A percentile compares a stretch with the other conserved stretches of the same genome.
Evolutionary conservation across 805 yeast species (phyloP).

Genomic region (Priceomyces medius): DNA sequence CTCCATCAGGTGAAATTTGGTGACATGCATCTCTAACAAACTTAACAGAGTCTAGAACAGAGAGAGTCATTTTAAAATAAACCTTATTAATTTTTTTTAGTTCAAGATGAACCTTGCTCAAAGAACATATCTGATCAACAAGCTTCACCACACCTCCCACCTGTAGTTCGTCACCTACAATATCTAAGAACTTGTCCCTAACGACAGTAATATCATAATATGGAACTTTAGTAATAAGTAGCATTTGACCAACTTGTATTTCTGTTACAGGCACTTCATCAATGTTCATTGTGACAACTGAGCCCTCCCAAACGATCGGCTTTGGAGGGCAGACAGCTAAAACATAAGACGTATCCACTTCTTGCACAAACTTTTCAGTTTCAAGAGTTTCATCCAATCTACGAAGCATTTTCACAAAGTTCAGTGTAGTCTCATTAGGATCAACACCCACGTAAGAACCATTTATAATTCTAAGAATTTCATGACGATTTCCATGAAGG

Average conservation of each 20-base stretch:
- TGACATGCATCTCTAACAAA: conserved; percentile 54
- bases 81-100: conserved; percentile 62
- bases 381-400: conserved; percentile 18
- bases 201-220: conserved; percentile 52
- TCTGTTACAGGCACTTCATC: conserved; percentile 50
- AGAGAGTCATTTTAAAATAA: conserved; percentile 64
- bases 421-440: conserved; percentile 22
- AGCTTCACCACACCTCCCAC: conserved; percentile 37
- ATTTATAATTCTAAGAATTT: conserved; percentile 36
- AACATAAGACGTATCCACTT: conserved; percentile 51
- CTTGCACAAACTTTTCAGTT: neutral
- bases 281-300: conserved; percentile 55
- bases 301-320: conserved; percentile 91
- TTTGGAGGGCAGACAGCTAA: conserved; percentile 74
- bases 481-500: conserved; percentile 40
- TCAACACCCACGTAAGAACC: conserved; percentile 42
- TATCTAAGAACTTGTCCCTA: conserved; percentile 54
- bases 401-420: conserved; percentile 27
- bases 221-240: conserved; percentile 72
- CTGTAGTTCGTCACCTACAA: conserved; percentile 54
- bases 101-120: conserved; percentile 71
- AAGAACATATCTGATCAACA: conserved; percentile 66
- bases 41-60: conserved; percentile 61
- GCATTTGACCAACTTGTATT: conserved; percentile 64
- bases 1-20: conserved; percentile 48